Conservation (phyloP, 306 rosid genomes). For the Cercis canadensis region DNA sequence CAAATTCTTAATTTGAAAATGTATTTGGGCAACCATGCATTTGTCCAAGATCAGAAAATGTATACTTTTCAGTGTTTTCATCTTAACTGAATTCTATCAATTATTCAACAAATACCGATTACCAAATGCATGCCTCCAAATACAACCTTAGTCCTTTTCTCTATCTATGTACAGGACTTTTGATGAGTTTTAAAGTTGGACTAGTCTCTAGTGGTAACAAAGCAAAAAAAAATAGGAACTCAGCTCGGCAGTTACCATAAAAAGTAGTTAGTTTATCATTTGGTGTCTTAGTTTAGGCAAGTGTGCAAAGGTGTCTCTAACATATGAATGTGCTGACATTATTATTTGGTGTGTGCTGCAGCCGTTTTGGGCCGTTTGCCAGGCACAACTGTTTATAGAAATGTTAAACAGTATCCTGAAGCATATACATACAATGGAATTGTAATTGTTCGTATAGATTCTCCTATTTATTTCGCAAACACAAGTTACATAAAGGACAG, state of each 20-base stretch:
- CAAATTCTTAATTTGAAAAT: conserved; percentile 19
- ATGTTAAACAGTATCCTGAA: conserved; percentile 86
- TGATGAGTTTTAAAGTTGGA: conserved; percentile 17
- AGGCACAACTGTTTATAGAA: conserved; percentile 94
- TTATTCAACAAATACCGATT: neutral
- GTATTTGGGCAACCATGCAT: neutral
- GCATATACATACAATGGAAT: conserved; percentile 95
- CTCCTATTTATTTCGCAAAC: conserved; percentile 96
- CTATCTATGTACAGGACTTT: neutral
- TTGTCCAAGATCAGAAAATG: neutral
- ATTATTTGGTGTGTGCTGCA: conserved; percentile 51
- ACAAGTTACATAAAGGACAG: conserved; percentile 92
- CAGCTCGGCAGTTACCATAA: neutral
- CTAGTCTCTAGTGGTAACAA: neutral
- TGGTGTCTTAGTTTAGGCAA: neutral
- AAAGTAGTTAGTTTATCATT: neutral
- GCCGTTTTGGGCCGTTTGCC: conserved; percentile 99
- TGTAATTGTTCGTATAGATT: conserved; percentile 92
- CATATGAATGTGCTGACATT: conserved; percentile 30
- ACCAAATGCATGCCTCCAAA: neutral
- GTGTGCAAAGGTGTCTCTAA: neutral
- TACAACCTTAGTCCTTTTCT: neutral
- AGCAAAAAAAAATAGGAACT: neutral
- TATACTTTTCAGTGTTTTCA: neutral
- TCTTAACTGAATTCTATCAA: neutral